phyloP scores from a whole-genome alignment of 352 stramenopile genomes.

The Thraustochytrium striatum region DNA sequence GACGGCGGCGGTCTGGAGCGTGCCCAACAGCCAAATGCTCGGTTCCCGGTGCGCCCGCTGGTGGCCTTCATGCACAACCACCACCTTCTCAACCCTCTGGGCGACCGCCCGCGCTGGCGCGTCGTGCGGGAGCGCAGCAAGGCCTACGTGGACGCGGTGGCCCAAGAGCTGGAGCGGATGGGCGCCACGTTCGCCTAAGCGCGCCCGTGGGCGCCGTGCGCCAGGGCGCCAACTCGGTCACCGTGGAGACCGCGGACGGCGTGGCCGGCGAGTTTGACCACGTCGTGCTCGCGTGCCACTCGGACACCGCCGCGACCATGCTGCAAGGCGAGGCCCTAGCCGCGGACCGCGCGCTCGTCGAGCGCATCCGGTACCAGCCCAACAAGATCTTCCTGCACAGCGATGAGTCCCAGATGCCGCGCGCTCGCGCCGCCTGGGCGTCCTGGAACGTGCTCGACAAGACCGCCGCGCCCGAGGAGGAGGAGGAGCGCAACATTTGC shows the following conservation, averaged over 20 bases:
- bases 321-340: constrained; percentile 23
- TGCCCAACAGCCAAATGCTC: constrained; percentile 51
- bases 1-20: constrained; percentile 50
- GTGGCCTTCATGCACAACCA: constrained; percentile 51
- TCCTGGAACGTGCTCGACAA: constrained; percentile 52
- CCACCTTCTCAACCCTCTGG: constrained; percentile 45
- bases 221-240: not conserved
- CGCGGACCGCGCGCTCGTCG: not conserved
- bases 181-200: not conserved
- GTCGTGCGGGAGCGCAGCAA: constrained; percentile 35
- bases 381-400: constrained; percentile 49
- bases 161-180: not conserved
- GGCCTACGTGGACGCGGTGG: constrained; percentile 43
- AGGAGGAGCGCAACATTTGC: constrained; percentile 5
- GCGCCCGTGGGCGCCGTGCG: not conserved
- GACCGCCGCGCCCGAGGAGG: not conserved
- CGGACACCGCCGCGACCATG: constrained; percentile 20
- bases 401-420: constrained; percentile 41
- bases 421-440: constrained; percentile 9
- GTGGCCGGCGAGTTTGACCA: constrained; percentile 46
- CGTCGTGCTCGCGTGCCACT: constrained; percentile 49
- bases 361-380: constrained; percentile 28
- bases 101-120: constrained; percentile 38
- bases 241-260: constrained; percentile 3
- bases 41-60: constrained; percentile 49